Evolutionary conservation across 805 yeast species (phyloP), one percentile per base, ranked within the genome.

Genomic region (Candida maltosa): DNA sequence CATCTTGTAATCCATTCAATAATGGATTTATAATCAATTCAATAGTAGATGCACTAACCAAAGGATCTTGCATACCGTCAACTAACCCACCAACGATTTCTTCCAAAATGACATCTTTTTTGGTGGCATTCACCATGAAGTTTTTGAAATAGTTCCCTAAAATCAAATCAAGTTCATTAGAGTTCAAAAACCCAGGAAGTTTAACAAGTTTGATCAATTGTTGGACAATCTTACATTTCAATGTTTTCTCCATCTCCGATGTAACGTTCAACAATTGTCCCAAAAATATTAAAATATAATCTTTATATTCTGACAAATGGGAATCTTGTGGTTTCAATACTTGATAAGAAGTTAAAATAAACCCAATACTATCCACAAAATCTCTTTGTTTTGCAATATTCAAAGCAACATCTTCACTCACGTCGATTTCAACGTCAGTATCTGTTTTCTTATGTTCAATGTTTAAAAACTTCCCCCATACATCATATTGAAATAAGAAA

Each of bases 201-300:
- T 66, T 60, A 6, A 80, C 62, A 28, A 87, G 49, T 33, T 76
- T 75, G 1, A 78, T 69, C 33, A 87, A 67, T 29, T 83, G 85
- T 35, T 76, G 76, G 19, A 84, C 63, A 1, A 93, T 75, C 26
- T 82, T 61, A 18, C 83, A 70, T 48, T 87, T 71, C 38, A 87
- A 65, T 1, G 88, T 76, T 8, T 79, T 80, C 48, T 86, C 96
- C 20, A 76, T 60, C 22, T 69, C 71, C 0, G 95, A 78, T 0
- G 85, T 71, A 0, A 83, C 72, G 52, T 82, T 75, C 32, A 89
- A 65, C 4, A 86, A 70, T 49, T 76, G 80, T n/a, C 88, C 78
- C 45, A 87, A 55, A 28, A 82, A 62, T 35, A 80, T 75, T 20
- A 88, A 58, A 11, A 89, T 62, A 26, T 78, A 78, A 48, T 88